Evolutionary conservation across 352 stramenopile genomes (phyloP).

Genomic region (Globisporangium cederbergense): DNA sequence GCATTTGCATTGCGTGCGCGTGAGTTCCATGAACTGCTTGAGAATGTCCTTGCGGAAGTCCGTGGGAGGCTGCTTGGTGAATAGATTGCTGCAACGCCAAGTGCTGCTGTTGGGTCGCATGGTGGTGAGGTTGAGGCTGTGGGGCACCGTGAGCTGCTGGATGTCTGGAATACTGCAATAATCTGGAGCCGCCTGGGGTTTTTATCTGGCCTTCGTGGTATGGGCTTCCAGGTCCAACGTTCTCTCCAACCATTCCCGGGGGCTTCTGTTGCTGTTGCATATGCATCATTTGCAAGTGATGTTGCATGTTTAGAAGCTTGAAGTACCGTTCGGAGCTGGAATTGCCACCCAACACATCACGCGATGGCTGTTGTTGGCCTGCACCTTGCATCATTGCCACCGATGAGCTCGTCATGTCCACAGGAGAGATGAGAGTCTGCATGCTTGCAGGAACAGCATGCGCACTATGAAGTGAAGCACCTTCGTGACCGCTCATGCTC

Average conservation of each 20-base stretch:
- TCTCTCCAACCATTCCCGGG: constrained; percentile 28
- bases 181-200: constrained; percentile 23
- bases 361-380: constrained; percentile 28
- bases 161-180: constrained; percentile 44
- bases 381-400: constrained; percentile 29
- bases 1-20: constrained; percentile 59
- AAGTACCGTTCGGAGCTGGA: constrained; percentile 77
- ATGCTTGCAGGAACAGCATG: constrained; percentile 9
- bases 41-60: constrained; percentile 29
- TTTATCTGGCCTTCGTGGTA: constrained; percentile 58
- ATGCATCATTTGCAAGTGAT: constrained; percentile 85
- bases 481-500: constrained; percentile 4
- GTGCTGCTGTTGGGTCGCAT: constrained; percentile 30
- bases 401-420: constrained; percentile 19
- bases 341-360: constrained; percentile 39
- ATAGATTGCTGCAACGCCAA: constrained; percentile 55
- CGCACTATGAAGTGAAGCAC: constrained; percentile 1
- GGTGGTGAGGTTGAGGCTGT: constrained; percentile 20
- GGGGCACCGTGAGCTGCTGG: constrained; percentile 4
- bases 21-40: constrained; percentile 30
- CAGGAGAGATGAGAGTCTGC: constrained; percentile 6
- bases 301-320: constrained; percentile 83
- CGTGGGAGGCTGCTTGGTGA: constrained; percentile 40
- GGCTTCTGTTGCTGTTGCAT: constrained; percentile 70
- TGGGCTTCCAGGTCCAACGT: constrained; percentile 29